Base-by-base conservation (phyloP, 78 protist genomes). In the Dictyostelium purpureum region DNA sequence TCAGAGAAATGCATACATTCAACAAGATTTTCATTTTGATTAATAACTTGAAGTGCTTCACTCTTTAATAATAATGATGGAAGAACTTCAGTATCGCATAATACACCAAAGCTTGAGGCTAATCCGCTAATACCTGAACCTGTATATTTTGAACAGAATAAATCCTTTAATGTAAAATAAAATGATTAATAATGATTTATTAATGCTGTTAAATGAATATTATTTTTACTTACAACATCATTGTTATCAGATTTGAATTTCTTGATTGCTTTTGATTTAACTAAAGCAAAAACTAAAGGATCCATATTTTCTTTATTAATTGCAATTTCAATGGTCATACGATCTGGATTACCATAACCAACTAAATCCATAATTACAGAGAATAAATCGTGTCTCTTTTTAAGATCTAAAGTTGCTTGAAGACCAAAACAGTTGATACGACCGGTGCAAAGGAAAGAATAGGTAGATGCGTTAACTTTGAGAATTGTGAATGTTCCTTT, bases 301-400 rank as follows among this genome's bases (percentile, higher is more conserved):
- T 85, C 91, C 79, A 70, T 73, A 12, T n/a, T 45, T 18, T 54
- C 81, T n/a, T 59, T 73, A n/a, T 51, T 70, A 19, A 85, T 35
- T 54, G 91, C 91, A 18, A 73, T 52, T 59, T 85, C 91, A 45
- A 85, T 59, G 2, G 73, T 73, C 70, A 85, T 37, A 43, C 75
- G 51, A 85, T 85, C 91, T 9, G 91, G 91, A 31, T 43, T 49
- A n/a, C 61, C 40, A 71, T 59, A 85, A 59, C 91, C 81, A 73
- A 73, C 56, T 0, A 73, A 52, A 47, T 85, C 91, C 6, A 85
- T 33, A 10, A 85, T 14, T 1, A 54, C 28, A 19, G 33, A 37
- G 75, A 85, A 73, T 14, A 85, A 52, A 45, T 85, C 91, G 18
- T 85, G 91, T 71, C 91, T 76, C 37, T 85, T 85, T 65, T 85